phyloP scores from a whole-genome alignment of 1,284 basidiomycete genomes.

The Sutorius eximius region DNA sequence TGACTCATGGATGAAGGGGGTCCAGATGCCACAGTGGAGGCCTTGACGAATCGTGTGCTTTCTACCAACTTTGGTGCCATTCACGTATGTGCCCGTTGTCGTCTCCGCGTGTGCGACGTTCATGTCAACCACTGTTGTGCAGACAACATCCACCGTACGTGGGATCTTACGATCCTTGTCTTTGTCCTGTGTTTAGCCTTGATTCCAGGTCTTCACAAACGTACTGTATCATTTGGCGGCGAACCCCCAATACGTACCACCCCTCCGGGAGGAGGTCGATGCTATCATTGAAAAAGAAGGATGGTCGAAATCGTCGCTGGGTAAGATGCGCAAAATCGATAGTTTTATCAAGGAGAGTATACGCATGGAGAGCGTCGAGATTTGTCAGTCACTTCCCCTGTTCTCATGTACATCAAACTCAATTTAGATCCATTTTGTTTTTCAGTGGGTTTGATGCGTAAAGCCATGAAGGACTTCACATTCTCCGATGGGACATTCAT shows the following conservation, averaged over 20 bases:
- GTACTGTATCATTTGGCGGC: conserved; percentile 38
- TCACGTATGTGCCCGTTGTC: conserved; percentile 21
- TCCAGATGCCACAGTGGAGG: conserved; percentile 29
- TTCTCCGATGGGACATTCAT: conserved; percentile 43
- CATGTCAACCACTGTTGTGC: neutral
- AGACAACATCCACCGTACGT: conserved; percentile 18
- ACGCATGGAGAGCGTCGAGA: conserved; percentile 31
- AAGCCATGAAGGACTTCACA: conserved; percentile 35
- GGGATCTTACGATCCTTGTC: no score
- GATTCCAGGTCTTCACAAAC: conserved; percentile 32
- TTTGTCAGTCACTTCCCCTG: conserved; percentile 21
- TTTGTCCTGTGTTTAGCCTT: neutral
- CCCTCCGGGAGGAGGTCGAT: conserved; percentile 45
- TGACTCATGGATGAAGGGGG: conserved; percentile 45
- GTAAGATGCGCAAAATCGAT: conserved; percentile 44
- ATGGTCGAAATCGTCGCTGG: conserved; percentile 42
- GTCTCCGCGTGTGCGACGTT: neutral
- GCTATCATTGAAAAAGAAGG: conserved; percentile 38
- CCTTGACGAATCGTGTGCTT: conserved; percentile 36
- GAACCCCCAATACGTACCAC: conserved; percentile 37
- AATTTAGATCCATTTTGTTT: neutral
- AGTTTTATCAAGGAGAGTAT: conserved; percentile 47
- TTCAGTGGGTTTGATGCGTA: conserved; percentile 35
- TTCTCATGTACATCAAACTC: no score
- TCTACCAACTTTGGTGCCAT: conserved; percentile 41